These are phyloP conservation scores for Blepharisma japonicum DNA, from an alignment of 73 alveolate genomes.

Conservation along the genomic window DNA sequence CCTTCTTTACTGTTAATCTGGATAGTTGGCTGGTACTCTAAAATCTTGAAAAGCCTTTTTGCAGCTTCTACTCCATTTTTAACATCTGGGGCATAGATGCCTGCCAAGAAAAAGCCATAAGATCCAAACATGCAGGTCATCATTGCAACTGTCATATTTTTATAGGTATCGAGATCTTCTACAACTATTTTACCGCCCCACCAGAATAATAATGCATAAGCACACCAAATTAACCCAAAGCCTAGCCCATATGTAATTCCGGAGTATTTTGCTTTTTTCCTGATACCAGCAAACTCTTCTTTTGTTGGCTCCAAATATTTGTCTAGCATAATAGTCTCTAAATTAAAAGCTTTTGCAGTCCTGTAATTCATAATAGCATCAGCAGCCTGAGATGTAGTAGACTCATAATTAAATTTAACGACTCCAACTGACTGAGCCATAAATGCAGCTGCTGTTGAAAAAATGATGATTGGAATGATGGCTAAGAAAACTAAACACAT, in stretches of 20 bases:
- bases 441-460: conserved; percentile 34
- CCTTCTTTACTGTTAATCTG: conserved; percentile 2
- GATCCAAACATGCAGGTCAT: conserved; percentile 12
- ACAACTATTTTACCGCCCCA: conserved; percentile 46
- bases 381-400: conserved; percentile 50
- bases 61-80: conserved; percentile 57
- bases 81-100: conserved; percentile 24
- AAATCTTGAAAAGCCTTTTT: conserved; percentile 34
- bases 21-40: conserved; percentile 34
- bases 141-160: conserved; percentile 29
- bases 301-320: conserved; percentile 31
- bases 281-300: neutral
- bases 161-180: conserved; percentile 23
- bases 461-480: conserved; percentile 10
- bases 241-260: conserved; percentile 42
- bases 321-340: conserved; percentile 37
- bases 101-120: conserved; percentile 3
- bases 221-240: conserved; percentile 39
- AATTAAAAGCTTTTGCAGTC: conserved; percentile 55
- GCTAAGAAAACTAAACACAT: conserved; percentile 30
- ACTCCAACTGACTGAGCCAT: conserved; percentile 30
- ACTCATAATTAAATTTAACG: conserved; percentile 20
- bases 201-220: conserved; percentile 53
- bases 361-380: conserved; percentile 57
- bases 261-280: neutral